Base-by-base conservation (phyloP, 495 filamentous ascomycete species). In the Xylaria longipes region DNA sequence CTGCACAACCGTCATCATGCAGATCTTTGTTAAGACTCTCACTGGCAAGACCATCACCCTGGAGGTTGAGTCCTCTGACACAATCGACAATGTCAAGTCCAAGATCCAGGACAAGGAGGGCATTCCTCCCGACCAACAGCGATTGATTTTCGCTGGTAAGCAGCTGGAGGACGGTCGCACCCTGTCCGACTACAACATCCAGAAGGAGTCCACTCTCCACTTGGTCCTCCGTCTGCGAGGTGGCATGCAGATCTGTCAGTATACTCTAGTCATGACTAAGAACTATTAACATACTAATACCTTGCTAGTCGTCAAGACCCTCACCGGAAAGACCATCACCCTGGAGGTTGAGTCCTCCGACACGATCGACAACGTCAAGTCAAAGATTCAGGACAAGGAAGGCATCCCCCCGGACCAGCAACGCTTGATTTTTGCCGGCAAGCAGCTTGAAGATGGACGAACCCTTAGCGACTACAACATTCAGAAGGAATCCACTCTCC, bases 41-140 rank as follows among this genome's bases (percentile, higher is more conserved):
- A 98, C 95, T 67, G 95, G 95, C 82, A 98, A 98, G 93, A 98
- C 95, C 87, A 98, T 98, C 88, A 98, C 95, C 77, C 90, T 98
- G 78, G 95, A 98, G 93, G 96, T 98, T 25, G 95, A 98, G 88
- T 97, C 94, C 70, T 94, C 91, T 71, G 95, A 98, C 78, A 98
- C 95, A 72, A 98, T 98, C 87, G 96, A 98, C 87, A 98, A 98
- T 78, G 95, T 98, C 76, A 98, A 98, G 92, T 89, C 88, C 71
- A 98, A 98, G 92, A 98, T 98, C 65, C 95, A 98, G 83, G 95
- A 98, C 82, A 98, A 98, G 93, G 95, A 98, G 84, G 95, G 95
- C 52, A 98, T 98, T 76, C 95, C 95, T 58, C 95, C 95, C 14
- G 95, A 98, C 83, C 95, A 98, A 83, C 95, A 98, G 88, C 95